Conservation (phyloP, 208 protist species). For the Leishmania turanica region DNA sequence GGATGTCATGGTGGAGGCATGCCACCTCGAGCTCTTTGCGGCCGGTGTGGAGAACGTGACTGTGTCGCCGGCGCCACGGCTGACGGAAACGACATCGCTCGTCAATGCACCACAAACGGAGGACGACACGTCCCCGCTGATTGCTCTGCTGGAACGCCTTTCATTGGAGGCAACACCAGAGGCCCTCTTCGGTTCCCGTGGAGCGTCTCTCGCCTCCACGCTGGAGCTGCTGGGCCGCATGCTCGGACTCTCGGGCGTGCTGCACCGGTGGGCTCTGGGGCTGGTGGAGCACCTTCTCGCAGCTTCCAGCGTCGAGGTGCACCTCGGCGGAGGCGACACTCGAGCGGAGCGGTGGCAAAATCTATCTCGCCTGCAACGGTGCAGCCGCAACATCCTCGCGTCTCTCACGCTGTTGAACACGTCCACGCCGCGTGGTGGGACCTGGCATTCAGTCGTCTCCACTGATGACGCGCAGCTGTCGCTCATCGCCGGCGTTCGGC, state of each 20-base stretch:
- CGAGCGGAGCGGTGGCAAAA: not conserved
- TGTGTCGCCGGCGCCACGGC: not conserved
- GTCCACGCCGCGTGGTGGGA: not conserved
- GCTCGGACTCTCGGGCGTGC: conserved; percentile 42
- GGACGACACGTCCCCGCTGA: conserved; percentile 21
- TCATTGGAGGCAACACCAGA: conserved; percentile 43
- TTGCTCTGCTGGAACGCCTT: conserved; percentile 42
- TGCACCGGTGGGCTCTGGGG: conserved; percentile 26
- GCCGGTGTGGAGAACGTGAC: conserved; percentile 11
- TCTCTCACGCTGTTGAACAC: not conserved
- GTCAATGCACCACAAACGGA: not conserved
- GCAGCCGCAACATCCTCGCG: not conserved
- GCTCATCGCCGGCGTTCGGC: not conserved
- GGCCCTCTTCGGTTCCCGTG: conserved; percentile 47
- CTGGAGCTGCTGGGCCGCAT: conserved; percentile 40
- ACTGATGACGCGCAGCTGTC: conserved; percentile 1
- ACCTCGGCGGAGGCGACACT: not conserved
- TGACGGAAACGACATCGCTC: conserved; percentile 4
- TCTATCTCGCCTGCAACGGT: conserved; percentile 5
- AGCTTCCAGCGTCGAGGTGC: conserved; percentile 3
- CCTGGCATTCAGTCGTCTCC: not conserved
- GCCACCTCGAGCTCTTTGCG: conserved; percentile 16
- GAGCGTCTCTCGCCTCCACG: conserved; percentile 33
- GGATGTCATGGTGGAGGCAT: conserved; percentile 15
- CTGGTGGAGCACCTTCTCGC: conserved; percentile 24